Percentiles rank a stretch among this genome's conserved stretches.
Evolutionary conservation across 768 basidiomycete genomes (phyloP).

Genomic region (Pholiota molesta): DNA sequence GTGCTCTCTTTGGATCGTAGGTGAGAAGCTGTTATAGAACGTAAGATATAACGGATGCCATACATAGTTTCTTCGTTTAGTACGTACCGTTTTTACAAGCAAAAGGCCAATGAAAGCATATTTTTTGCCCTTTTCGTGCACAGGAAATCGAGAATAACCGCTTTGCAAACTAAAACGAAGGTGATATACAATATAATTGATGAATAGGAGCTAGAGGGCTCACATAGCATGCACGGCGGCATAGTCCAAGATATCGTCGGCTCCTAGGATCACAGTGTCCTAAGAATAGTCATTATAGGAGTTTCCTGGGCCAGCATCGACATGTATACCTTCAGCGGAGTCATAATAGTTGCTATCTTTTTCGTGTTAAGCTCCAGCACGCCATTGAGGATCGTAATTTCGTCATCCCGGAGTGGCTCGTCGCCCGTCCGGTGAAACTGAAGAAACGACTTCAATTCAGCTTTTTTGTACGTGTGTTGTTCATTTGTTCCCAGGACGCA

Average conservation of each 20-base stretch:
- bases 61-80: slow-evolving; percentile 60
- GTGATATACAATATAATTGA: slow-evolving; percentile 1
- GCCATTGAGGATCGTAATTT: slow-evolving; percentile 80
- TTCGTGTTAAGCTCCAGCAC: slow-evolving; percentile 79
- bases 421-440: slow-evolving; percentile 80
- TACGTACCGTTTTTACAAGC: slow-evolving; percentile 83
- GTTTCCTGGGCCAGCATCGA: neutral
- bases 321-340: slow-evolving; percentile 62
- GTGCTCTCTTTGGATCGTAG: slow-evolving; percentile 80
- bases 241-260: slow-evolving; percentile 80
- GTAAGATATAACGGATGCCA: slow-evolving; percentile 12
- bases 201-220: slow-evolving; percentile 8
- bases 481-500: slow-evolving; percentile 75
- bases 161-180: slow-evolving; percentile 52
- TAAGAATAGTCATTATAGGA: slow-evolving; percentile 27
- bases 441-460: slow-evolving; percentile 76
- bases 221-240: slow-evolving; percentile 76
- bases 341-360: slow-evolving; percentile 79
- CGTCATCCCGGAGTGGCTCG: slow-evolving; percentile 79
- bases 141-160: slow-evolving; percentile 92
- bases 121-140: slow-evolving; percentile 75
- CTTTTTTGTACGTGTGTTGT: slow-evolving; percentile 78
- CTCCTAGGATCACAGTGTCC: slow-evolving; percentile 82
- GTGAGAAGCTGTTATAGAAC: slow-evolving; percentile 62
- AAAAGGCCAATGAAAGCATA: slow-evolving; percentile 82